Base-by-base conservation (phyloP, 805 yeast genomes). In the Yamadazyma nakazawae region DNA sequence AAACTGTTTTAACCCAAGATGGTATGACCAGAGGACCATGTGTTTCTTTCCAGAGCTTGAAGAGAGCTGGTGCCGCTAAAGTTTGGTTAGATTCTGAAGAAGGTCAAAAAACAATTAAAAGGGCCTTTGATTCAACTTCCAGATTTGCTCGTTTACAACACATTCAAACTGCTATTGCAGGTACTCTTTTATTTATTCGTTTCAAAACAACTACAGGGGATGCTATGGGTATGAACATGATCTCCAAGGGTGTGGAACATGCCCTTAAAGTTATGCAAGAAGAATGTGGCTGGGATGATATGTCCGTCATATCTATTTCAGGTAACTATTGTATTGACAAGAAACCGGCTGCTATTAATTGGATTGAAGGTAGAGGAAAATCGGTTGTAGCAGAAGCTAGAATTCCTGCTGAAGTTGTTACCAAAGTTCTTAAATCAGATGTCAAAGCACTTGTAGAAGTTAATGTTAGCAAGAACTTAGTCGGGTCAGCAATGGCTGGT, bases 211-310 rank as follows among this genome's bases (percentile, higher is more conserved):
- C 96, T 34, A 94, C 99, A 16, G 99, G 99, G 67, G 99, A 94
- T 74, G 99, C 99, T 16, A 94, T 94, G 99, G 99, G 99, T 54
- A 94, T 94, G 99, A 94, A 94, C 66, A 94, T 94, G 99, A 94
- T 94, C 51, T 92, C 98, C 25, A 94, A 94, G 70, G 99, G 99
- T 67, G 97, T 90, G 39, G 99, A 94, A 64, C 77, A 74, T 64
- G 81, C 97, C 0, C 78, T 94, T 60, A 82, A 83, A 51, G 81
- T 78, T 63, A 89, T 94, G 96, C 81, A 79, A 37, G 87, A 85
- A 58, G 91, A 85, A 58, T 84, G 84, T 63, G 98, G 97, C 2
- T 94, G 92, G 82, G 82, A 81, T 19, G 99, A 94, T 68, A 94
- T 94, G 99, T 81, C 79, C 51, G 79, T 94, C 49, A 83, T 94